Evolutionary conservation across 345 rosid species (phyloP), one percentile per base, ranked within the genome.

Genomic region (Ceriops tagal): DNA sequence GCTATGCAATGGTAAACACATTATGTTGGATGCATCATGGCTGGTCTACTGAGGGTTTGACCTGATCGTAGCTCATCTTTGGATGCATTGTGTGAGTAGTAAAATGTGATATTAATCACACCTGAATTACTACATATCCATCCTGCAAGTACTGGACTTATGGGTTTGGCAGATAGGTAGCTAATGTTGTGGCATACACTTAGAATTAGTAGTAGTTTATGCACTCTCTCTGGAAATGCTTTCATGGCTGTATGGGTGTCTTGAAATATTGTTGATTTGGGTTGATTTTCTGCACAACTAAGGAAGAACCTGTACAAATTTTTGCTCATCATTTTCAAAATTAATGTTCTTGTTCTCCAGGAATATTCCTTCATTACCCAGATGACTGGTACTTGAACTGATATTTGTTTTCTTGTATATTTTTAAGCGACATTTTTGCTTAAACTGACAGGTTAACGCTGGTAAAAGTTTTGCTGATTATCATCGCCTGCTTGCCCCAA

Each of bases 401-500:
- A 34, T 43, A 30, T 61, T 61, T 28, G 5, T 9, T 51, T 35
- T 8, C 20, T 49, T 49, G 70, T 67, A 30, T 67, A 37, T 66
- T 24, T 26, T 53, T 60, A 51, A 30, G 66, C 58, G 56, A 24
- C 52, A 52, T 9, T 7, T 66, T 11, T 15, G 31, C 55, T 47
- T 21, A 74, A 20, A 58, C 71, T 75, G 76, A 47, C 82, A 95
- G 99, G 80, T 88, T 56, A 82, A 81, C 68, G 87, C 99, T 67
- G 84, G 89, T 65, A 71, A 77, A 70, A 77, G 55, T 3, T 88
- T 86, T 57, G 89, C 89, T 74, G 86, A 92, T 78, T 95, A 87
- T 70, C 93, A 90, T 79, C 93, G 96, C 21, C 52, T 87, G 72
- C 89, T 95, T 70, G 82, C 79, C 71, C 92, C 96, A 31, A 84